Percentiles rank a stretch among this genome's conserved stretches.
Conservation (phyloP, 176 grass and related monocot species). For the Oryza australiensis region DNA sequence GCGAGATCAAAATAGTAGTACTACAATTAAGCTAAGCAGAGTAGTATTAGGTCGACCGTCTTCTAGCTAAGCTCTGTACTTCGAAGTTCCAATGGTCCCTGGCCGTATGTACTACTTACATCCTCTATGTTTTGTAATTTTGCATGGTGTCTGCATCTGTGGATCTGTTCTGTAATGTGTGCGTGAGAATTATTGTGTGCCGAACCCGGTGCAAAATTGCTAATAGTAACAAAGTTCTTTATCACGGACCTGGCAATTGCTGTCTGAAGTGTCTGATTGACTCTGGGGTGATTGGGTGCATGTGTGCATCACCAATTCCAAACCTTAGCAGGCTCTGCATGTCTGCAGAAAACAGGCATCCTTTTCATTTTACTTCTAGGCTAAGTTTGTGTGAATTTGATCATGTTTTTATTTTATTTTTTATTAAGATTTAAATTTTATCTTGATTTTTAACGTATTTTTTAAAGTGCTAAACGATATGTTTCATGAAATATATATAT, state of each 20-base stretch:
- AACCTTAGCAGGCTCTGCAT: background rate
- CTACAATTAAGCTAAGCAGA: background rate
- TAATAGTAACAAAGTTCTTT: no score
- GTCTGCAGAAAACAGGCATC: background rate
- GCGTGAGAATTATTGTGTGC: background rate
- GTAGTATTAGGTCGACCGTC: background rate
- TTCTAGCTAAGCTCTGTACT: background rate
- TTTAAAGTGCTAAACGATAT: no score
- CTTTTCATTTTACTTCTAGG: constrained; percentile 6
- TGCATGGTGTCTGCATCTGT: background rate
- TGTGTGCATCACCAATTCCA: background rate
- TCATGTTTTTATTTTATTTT: no score
- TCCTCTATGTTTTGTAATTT: background rate
- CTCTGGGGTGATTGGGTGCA: background rate
- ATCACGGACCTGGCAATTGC: background rate
- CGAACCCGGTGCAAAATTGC: background rate
- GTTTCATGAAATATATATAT: no score
- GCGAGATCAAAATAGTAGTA: background rate
- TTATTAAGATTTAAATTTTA: no score
- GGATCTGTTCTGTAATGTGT: background rate
- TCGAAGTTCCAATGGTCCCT: background rate
- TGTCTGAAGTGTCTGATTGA: background rate
- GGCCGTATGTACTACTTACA: background rate
- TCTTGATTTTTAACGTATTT: no score
- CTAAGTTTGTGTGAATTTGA: constrained; percentile 19